Evolutionary conservation across 441 rosid genomes (phyloP), one percentile per base, ranked within the genome.

Genomic region (Erodium texanum): DNA sequence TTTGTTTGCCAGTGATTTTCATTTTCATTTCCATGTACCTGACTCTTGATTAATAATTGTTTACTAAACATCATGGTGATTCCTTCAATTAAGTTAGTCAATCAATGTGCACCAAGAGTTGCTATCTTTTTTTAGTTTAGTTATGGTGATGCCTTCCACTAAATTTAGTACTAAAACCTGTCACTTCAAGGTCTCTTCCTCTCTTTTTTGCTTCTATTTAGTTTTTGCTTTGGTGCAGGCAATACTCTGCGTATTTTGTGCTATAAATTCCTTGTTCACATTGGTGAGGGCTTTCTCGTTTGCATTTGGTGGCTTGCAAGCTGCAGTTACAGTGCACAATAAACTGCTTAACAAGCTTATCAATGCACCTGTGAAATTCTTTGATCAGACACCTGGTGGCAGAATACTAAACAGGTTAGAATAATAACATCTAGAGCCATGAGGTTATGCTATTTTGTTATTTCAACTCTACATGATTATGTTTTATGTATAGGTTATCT

Each of bases 341-440:
- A 82, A 77, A 27, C 84, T 94, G 67, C 86, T 94, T 64, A 76
- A 79, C 73, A 89, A 80, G 85, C 85, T 94, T 75, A 73, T 94
- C 34, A 83, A 85, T 82, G 92, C 97, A 68, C 97, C 99, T 32
- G 81, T 84, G 75, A 80, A 66, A 75, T 94, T 94, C 82, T 94
- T 94, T 85, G 93, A 92, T 80, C 94, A 87, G 82, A 94, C 99
- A 67, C 99, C 99, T 22, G 75, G 84, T 77, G 97, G 97, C 78
- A 86, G 99, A 74, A 92, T 94, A 82, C 97, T 94, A 56, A 94
- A 94, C 84, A 87, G 97, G 99, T 94, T 73, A 77, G 81, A 73
- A 65, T 73, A 64, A 63, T 48, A 62, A 66, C 8, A 68, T 64
- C 24, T 68, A 62, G 68, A 66, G 62, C 32, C 14, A 73, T 64